Evolutionary conservation across 305 asterid genomes (phyloP), one percentile per base, ranked within the genome.

Genomic region (Caryopteris hybrid): DNA sequence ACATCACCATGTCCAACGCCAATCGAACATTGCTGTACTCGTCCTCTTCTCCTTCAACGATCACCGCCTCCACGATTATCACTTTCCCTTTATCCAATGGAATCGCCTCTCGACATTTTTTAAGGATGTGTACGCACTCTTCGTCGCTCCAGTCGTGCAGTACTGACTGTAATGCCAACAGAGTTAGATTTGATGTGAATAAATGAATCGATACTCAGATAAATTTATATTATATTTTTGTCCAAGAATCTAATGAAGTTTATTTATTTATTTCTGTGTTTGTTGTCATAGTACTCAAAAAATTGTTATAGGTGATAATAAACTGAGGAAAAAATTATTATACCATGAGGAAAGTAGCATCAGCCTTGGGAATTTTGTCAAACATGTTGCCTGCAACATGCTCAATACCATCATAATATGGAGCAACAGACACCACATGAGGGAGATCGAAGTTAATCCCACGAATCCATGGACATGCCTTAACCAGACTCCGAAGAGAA

Each of bases 101-200:
- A 22, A 80, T 54, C 5, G 85, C 82, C 8, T 74, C 80, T 3
- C 46, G 47, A 18, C 85, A 81, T 18, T 81, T 81, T 5, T 18
- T 54, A 50, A 81, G 9, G 34, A 81, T 78, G 0, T 14, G 6
- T 20, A 87, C 81, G 78, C 96, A 89, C 66, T 84, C 95, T 0
- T 87, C 91, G 21, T 87, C 96, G 17, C 83, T 74, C 92, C 96
- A 87, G 43, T 87, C 95, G 56, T 90, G 92, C 4, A 90, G 73
- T 22, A 85, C 89, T 72, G 79, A 81, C 96, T 85, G 34, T 8
- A 17, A 4, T 11, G 11, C 0, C 17, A 11, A 38, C 0, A 20
- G 38, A 8, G 6, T 11, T 25, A 23, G 41, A n/a, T n/a, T n/a
- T n/a, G n/a, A n/a, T n/a, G n/a, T n/a, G n/a, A n/a, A n/a, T n/a